Conservation (phyloP, 139 green algal genomes). For the Monoraphidium neglectum region DNA sequence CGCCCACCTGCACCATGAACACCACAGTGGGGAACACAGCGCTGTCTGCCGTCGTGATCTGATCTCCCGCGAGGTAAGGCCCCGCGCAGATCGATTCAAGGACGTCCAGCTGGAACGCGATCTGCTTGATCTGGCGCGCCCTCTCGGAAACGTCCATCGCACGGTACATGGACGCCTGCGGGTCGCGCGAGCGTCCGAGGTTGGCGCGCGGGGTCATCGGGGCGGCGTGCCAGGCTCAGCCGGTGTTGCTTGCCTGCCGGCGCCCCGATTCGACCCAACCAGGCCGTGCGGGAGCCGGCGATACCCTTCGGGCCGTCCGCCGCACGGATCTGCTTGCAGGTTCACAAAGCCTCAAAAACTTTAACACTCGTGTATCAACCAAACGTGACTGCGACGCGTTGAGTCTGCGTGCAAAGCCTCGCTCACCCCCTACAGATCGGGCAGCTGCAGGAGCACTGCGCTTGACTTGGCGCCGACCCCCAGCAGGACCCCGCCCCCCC, state of each 20-base stretch:
- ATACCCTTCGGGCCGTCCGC: too few relatives aligned
- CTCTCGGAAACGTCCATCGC: conserved; percentile 54
- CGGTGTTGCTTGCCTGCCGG: background rate
- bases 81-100: conserved; percentile 59
- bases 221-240: background rate
- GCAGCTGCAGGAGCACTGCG: too few relatives aligned
- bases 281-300: too few relatives aligned
- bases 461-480: too few relatives aligned
- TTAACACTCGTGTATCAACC: too few relatives aligned
- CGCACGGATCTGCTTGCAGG: too few relatives aligned
- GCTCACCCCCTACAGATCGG: too few relatives aligned
- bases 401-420: too few relatives aligned
- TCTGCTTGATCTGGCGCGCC: conserved; percentile 45
- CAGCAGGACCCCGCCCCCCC: too few relatives aligned
- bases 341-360: too few relatives aligned
- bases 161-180: conserved; percentile 61
- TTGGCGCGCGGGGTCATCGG: background rate
- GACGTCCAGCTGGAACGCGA: conserved; percentile 68
- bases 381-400: too few relatives aligned
- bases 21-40: conserved; percentile 76
- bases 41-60: conserved; percentile 51
- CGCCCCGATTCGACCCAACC: background rate
- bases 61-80: conserved; percentile 56
- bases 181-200: background rate
- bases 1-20: conserved; percentile 46